Evolutionary conservation across 257 asterid species (phyloP), one percentile per base, ranked within the genome.

Genomic region (Striga asiatica): DNA sequence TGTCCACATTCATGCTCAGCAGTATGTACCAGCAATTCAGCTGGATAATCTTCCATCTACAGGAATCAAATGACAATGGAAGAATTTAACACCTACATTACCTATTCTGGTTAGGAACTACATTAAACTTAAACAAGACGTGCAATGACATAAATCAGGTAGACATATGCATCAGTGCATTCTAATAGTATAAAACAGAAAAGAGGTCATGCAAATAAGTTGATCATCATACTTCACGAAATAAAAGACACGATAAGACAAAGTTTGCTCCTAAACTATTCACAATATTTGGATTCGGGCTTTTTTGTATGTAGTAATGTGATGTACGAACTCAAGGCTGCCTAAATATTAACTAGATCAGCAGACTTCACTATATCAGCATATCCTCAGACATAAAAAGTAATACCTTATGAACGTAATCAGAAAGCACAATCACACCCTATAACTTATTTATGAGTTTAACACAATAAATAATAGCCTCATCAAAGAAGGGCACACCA

Each of bases 31-130:
- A 70, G 70, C 45, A 75, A 64, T 76, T 76, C 88, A 67, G 84
- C 81, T 62, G 88, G 88, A 80, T 74, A 75, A 70, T 80, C 96
- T 75, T 86, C 91, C 76, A 74, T 66, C 96, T 86, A 66, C 77
- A 77, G 60, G 43, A 69, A 64, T 43, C 54, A 66, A 61, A 58
- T 42, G 39, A 41, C 31, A 41, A 52, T 14, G 11, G 29, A 66
- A 45, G 56, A 28, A 66, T 60, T 65, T 60, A 74, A 60, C 62
- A 50, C 65, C 73, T 51, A 66, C 8, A 11, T 54, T 19, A 46
- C 60, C 50, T 29, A 52, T 61, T 7, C 50, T 42, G 2, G 9
- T 54, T 31, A 21, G 61, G 6, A 52, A 27, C 13, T 20, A 63
- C 55, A 73, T 49, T 38, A 35, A 32, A 42, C 23, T 34, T 27